These are phyloP conservation scores for Diplogelasinospora grovesii DNA, from an alignment of 495 filamentous ascomycete genomes.

Conservation along the genomic window DNA sequence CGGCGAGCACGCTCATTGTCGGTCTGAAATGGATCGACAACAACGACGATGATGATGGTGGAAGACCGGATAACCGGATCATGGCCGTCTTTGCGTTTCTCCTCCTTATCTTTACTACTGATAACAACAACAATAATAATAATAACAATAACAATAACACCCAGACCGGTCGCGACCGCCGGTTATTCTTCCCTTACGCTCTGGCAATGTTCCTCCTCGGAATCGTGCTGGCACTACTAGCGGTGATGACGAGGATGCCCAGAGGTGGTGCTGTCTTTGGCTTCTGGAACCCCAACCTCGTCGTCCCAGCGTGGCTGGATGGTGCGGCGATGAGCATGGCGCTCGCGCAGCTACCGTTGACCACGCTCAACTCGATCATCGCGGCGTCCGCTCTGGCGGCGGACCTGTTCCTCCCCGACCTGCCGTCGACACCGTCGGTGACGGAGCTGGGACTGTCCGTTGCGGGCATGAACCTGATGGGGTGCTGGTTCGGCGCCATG, in stretches of 20 bases:
- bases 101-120: too few species aligned
- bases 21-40: constrained; percentile 44
- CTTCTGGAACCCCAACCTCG: constrained; percentile 24
- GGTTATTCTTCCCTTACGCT: neutral
- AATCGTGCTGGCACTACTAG: too few species aligned
- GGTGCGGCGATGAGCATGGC: constrained; percentile 49
- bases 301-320: constrained; percentile 45
- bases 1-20: constrained; percentile 55
- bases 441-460: constrained; percentile 77
- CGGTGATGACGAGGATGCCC: too few species aligned
- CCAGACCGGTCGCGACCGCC: constrained; percentile 9
- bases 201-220: too few species aligned
- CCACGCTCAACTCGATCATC: constrained; percentile 83
- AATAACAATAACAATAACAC: too few species aligned
- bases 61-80: constrained; percentile 15
- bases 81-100: constrained; percentile 42
- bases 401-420: constrained; percentile 60
- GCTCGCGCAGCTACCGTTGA: constrained; percentile 81
- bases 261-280: too few species aligned
- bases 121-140: too few species aligned
- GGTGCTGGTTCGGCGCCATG: constrained; percentile 92
- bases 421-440: constrained; percentile 53
- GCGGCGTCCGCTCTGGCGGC: constrained; percentile 69
- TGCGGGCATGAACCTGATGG: constrained; percentile 70
- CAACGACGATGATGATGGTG: neutral